A percentile compares a stretch with the other conserved stretches of the same genome.
Evolutionary conservation across 2,329 filamentous ascomycete species (phyloP).

Genomic region (Cladosporium sp.): DNA sequence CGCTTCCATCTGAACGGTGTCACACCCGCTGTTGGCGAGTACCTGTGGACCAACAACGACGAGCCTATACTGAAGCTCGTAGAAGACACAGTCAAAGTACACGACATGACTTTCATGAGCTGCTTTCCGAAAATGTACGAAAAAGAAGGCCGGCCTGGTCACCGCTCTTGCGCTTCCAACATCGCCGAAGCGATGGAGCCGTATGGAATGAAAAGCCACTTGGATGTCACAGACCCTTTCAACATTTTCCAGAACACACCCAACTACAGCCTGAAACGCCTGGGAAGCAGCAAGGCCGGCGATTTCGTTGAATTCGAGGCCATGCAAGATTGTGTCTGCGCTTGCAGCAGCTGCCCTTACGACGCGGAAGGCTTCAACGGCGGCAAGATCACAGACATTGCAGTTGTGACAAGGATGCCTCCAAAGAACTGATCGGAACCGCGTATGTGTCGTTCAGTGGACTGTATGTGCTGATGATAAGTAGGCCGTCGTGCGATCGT

Average conservation of each 20-base stretch:
- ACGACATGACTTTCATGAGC: constrained; percentile 45
- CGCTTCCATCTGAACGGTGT: constrained; percentile 40
- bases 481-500: neutral
- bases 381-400: constrained; percentile 41
- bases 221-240: constrained; percentile 42
- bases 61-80: constrained; percentile 39
- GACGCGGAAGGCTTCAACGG: constrained; percentile 42
- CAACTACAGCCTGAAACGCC: constrained; percentile 39
- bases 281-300: constrained; percentile 40
- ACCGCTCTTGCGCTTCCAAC: constrained; percentile 41
- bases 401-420: constrained; percentile 33
- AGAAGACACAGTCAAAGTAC: constrained; percentile 41
- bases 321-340: constrained; percentile 37
- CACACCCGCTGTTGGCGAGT: constrained; percentile 39
- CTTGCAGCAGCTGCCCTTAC: constrained; percentile 42
- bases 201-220: constrained; percentile 37
- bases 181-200: constrained; percentile 41
- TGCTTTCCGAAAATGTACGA: constrained; percentile 42
- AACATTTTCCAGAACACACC: constrained; percentile 46
- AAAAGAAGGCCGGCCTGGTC: constrained; percentile 35
- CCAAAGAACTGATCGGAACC: constrained; percentile 2
- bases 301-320: constrained; percentile 44
- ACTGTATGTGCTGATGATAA: neutral
- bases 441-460: neutral
- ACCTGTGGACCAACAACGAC: constrained; percentile 40